Conservation (phyloP, 495 filamentous ascomycete genomes). For the Penicillium chermesinum region DNA sequence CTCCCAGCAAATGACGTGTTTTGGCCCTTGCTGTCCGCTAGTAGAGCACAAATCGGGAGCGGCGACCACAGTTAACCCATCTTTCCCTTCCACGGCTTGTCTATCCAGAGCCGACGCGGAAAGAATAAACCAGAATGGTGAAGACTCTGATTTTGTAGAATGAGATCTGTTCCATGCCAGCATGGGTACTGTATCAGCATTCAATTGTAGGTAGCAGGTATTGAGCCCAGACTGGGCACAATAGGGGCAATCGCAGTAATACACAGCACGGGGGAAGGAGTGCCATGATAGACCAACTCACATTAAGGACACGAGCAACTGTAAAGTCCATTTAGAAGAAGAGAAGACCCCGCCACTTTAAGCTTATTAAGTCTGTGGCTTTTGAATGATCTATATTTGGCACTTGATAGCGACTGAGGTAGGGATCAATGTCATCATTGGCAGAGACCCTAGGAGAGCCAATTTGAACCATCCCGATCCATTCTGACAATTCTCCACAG, state of each 20-base stretch:
- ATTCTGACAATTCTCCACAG: constrained; percentile 69
- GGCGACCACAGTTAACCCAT: constrained; percentile 44
- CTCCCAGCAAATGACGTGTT: constrained; percentile 34
- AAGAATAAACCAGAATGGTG: constrained; percentile 37
- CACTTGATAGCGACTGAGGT: constrained; percentile 72
- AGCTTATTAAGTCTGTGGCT: constrained; percentile 27
- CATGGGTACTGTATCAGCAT: constrained; percentile 1
- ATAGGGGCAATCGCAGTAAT: too few species aligned
- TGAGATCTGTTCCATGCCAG: constrained; percentile 6
- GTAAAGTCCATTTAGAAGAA: constrained; percentile 36
- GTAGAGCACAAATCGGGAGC: constrained; percentile 11
- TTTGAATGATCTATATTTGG: constrained; percentile 39
- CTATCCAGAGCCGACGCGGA: constrained; percentile 32
- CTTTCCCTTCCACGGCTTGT: constrained; percentile 35
- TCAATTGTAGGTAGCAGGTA: too few species aligned
- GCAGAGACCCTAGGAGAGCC: constrained; percentile 63
- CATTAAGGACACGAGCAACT: constrained; percentile 36
- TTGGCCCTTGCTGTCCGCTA: constrained; percentile 2
- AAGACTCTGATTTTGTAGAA: constrained; percentile 3
- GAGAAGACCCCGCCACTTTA: constrained; percentile 47
- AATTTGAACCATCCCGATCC: constrained; percentile 70
- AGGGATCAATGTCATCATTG: constrained; percentile 71
- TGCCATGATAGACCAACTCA: too few species aligned
- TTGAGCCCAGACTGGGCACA: too few species aligned
- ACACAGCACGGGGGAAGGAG: too few species aligned